phyloP scores from a whole-genome alignment of 2,329 filamentous ascomycete genomes.

The Epichloe gansuensis region DNA sequence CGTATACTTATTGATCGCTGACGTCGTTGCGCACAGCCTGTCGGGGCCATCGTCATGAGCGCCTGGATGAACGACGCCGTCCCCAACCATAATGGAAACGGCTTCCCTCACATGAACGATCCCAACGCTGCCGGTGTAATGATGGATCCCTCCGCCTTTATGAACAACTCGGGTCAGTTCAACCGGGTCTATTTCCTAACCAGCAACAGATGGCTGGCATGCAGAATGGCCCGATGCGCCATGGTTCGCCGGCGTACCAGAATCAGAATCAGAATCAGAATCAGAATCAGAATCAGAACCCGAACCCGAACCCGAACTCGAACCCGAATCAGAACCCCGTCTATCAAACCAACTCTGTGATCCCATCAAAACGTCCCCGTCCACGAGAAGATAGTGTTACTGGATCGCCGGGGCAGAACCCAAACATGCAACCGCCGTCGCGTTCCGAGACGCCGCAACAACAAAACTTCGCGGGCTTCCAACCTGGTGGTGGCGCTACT shows the following conservation, averaged over 20 bases:
- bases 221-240: conserved; percentile 76
- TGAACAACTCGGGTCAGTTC: conserved; percentile 48
- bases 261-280: conserved; percentile 27
- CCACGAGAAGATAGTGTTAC: conserved; percentile 74
- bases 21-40: conserved; percentile 32
- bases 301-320: conserved; percentile 4
- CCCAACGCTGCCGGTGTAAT: conserved; percentile 44
- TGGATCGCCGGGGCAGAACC: conserved; percentile 66
- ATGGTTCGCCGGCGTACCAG: conserved; percentile 64
- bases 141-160: conserved; percentile 55
- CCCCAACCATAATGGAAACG: conserved; percentile 59
- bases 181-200: conserved; percentile 47
- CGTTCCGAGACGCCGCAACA: conserved; percentile 89
- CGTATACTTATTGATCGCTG: conserved; percentile 30
- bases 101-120: conserved; percentile 53
- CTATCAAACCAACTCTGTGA: conserved; percentile 75
- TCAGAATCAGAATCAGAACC: not conserved
- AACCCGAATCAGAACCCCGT: conserved; percentile 30
- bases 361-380: conserved; percentile 79
- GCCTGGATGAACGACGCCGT: conserved; percentile 62
- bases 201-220: conserved; percentile 46
- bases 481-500: conserved; percentile 47
- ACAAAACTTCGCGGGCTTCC: conserved; percentile 58
- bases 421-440: conserved; percentile 64
- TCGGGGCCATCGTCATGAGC: conserved; percentile 48